These are phyloP conservation scores for Leccinum broughii DNA, from an alignment of 768 basidiomycete genomes.

Conservation along the genomic window DNA sequence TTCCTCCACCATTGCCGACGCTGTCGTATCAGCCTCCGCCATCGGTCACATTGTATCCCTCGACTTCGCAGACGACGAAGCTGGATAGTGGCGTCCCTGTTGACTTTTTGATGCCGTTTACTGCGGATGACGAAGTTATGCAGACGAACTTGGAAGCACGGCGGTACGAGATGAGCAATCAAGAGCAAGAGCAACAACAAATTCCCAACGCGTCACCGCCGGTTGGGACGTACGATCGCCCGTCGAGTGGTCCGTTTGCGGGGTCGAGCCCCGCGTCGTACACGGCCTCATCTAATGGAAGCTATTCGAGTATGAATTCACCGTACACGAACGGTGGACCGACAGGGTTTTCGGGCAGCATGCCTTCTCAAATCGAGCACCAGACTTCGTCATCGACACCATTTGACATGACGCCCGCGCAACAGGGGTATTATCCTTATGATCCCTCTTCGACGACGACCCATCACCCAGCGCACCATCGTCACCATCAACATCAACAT, in stretches of 20 bases:
- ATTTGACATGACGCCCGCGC: conserved; percentile 22
- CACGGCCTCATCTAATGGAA: conserved; percentile 21
- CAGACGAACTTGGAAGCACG: conserved; percentile 14
- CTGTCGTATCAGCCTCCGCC: conserved; percentile 9
- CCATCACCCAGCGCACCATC: neutral
- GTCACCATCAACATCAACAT: neutral
- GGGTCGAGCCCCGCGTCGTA: conserved; percentile 29
- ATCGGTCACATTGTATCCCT: conserved; percentile 13
- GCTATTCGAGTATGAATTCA: conserved; percentile 26
- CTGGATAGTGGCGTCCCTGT: conserved; percentile 10
- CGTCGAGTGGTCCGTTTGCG: conserved; percentile 20
- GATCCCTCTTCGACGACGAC: conserved; percentile 13
- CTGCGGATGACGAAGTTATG: conserved; percentile 19
- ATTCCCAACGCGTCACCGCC: conserved; percentile 9
- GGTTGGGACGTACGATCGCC: conserved; percentile 22
- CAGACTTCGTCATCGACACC: conserved; percentile 13
- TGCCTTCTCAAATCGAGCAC: conserved; percentile 25
- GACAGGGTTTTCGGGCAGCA: conserved; percentile 8
- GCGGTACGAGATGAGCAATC: conserved; percentile 18
- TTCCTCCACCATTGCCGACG: conserved; percentile 14
- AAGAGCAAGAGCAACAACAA: conserved; percentile 9
- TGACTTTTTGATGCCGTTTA: conserved; percentile 29
- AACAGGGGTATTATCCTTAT: conserved; percentile 24
- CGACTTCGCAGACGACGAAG: conserved; percentile 14
- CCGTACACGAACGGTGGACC: conserved; percentile 26